Evolutionary conservation across 768 basidiomycete species (phyloP).

Genomic region (Boletus coccyginus): DNA sequence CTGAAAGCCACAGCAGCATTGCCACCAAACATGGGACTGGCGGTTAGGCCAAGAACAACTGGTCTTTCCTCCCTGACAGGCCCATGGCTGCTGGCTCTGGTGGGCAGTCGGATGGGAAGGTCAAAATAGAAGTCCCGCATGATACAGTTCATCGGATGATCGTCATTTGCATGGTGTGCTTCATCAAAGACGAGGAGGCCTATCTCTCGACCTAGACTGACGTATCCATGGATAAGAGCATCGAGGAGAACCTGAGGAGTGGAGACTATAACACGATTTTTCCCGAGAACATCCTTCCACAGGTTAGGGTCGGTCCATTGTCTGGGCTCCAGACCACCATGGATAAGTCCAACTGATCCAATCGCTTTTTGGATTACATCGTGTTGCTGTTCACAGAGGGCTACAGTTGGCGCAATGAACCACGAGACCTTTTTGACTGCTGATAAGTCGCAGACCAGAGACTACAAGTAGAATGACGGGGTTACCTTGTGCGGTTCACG

Average conservation of each 20-base stretch:
- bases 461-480: neutral
- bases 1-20: slow-evolving; percentile 58
- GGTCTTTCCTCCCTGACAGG: slow-evolving; percentile 44
- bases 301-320: slow-evolving; percentile 67
- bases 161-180: slow-evolving; percentile 73
- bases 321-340: slow-evolving; percentile 67
- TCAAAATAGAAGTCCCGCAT: slow-evolving; percentile 72
- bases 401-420: slow-evolving; percentile 79
- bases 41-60: slow-evolving; percentile 73
- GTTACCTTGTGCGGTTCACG: slow-evolving; percentile 58
- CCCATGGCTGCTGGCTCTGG: slow-evolving; percentile 16
- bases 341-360: slow-evolving; percentile 64
- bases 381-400: slow-evolving; percentile 69
- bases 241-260: slow-evolving; percentile 80
- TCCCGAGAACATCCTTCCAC: slow-evolving; percentile 55
- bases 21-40: slow-evolving; percentile 82
- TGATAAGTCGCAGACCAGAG: neutral
- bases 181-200: slow-evolving; percentile 75
- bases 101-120: slow-evolving; percentile 38
- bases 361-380: slow-evolving; percentile 53
- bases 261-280: slow-evolving; percentile 64
- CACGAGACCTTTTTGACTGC: slow-evolving; percentile 55
- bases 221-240: slow-evolving; percentile 69
- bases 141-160: slow-evolving; percentile 74
- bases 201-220: slow-evolving; percentile 58